Base-by-base conservation (phyloP, 345 rosid genomes). In the Leavenworthia alabamica region DNA sequence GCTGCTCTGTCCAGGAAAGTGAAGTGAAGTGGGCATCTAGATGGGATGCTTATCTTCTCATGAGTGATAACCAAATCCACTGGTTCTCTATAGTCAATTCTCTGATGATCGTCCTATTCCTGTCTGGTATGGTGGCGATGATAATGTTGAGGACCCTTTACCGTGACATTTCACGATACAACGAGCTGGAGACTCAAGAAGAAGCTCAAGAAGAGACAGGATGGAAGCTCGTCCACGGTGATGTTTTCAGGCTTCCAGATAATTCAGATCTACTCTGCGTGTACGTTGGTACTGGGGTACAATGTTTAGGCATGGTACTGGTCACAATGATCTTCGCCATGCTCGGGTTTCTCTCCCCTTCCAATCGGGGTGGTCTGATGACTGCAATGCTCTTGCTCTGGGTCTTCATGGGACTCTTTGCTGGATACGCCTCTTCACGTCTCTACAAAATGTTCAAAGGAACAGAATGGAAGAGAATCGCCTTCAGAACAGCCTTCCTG, bases 111-210 rank as follows among this genome's bases (percentile, higher is more conserved):
- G 95, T 87, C 67, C 83, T 87, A 23, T 87, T 87, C 78, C 80
- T 87, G 5, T 87, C 95, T 17, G 95, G 95, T 65, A 87, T 87
- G 95, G 90, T 87, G 37, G 95, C 95, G n/a, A 87, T 87, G 95
- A 87, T 87, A 19, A 87, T 87, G 95, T 77, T 87, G 13, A 74
- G 95, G 44, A 86, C 88, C 7, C 90, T 86, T 19, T 86, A 86
- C 78, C 90, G 90, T 31, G 95, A 86, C 66, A 86, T 86, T 64
- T 86, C 95, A 6, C 78, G 81, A 74, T 86, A 86, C 78, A 86
- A 86, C 8, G 95, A 84, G 67, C 82, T 86, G 40, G 95, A 86
- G 78, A 86, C 95, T 43, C 95, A 81, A 52, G 94, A 86, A 73
- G 94, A 86, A 80, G 94, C 94, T 50, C 93, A 86, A 72, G 93